Conservation (phyloP, 805 yeast genomes). For the Schwanniomyces yamadae region DNA sequence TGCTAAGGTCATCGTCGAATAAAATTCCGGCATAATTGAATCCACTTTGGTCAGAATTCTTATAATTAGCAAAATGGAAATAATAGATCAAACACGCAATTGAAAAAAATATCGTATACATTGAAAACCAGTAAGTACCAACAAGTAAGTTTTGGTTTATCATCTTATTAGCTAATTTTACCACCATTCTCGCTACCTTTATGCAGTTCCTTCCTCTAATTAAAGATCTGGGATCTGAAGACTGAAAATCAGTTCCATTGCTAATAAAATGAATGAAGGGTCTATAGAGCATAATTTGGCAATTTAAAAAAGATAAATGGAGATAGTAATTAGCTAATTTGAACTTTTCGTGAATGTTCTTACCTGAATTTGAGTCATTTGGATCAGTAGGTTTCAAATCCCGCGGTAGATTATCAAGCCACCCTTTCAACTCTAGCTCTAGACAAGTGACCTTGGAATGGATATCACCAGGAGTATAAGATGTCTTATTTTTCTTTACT, state of each 20-base stretch:
- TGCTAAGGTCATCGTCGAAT: slow-evolving; percentile 45
- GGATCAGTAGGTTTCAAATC: slow-evolving; percentile 77
- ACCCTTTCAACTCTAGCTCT: slow-evolving; percentile 65
- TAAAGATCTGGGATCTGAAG: slow-evolving; percentile 57
- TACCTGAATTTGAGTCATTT: slow-evolving; percentile 16
- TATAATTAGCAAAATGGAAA: slow-evolving; percentile 53
- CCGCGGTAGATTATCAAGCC: slow-evolving; percentile 70
- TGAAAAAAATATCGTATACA: slow-evolving; percentile 84
- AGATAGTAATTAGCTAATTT: slow-evolving; percentile 72
- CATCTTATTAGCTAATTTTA: slow-evolving; percentile 78
- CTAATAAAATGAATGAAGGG: slow-evolving; percentile 86
- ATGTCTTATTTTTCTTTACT: slow-evolving; percentile 23
- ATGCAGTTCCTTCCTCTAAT: slow-evolving; percentile 81
- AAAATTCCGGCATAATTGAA: slow-evolving; percentile 44
- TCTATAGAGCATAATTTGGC: slow-evolving; percentile 76
- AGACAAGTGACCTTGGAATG: slow-evolving; percentile 54
- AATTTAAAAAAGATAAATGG: slow-evolving; percentile 70
- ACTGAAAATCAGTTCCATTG: slow-evolving; percentile 42
- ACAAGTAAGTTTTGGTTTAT: slow-evolving; percentile 65
- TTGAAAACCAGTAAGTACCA: slow-evolving; percentile 91
- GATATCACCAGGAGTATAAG: slow-evolving; percentile 32
- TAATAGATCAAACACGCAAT: slow-evolving; percentile 85
- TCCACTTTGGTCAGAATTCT: slow-evolving; percentile 25
- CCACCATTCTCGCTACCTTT: slow-evolving; percentile 78
- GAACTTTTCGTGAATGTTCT: slow-evolving; percentile 51